Evolutionary conservation across 768 basidiomycete species (phyloP).

Genomic region (Mycena filopes): DNA sequence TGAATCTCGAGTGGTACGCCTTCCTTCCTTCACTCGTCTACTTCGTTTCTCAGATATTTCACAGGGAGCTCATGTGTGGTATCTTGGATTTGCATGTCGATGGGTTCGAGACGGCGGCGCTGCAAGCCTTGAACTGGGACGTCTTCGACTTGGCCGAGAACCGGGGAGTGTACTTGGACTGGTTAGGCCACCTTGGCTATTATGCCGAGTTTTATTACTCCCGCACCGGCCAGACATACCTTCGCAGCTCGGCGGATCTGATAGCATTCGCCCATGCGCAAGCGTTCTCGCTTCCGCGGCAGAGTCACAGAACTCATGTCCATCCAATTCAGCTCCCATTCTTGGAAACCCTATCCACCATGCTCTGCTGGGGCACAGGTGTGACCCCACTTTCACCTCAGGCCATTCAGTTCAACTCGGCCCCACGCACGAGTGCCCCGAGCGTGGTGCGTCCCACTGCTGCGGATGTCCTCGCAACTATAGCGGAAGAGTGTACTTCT

Average conservation of each 20-base stretch:
- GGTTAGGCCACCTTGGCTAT: constrained; percentile 21
- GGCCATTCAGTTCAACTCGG: background rate
- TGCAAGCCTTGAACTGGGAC: constrained; percentile 21
- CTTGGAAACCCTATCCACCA: constrained; percentile 4
- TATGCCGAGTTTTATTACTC: constrained; percentile 14
- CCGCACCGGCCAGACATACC: constrained; percentile 15
- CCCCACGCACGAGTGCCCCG: background rate
- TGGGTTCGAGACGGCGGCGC: constrained; percentile 7
- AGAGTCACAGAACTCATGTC: background rate
- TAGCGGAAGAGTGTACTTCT: constrained; percentile 16
- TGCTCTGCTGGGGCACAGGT: constrained; percentile 16
- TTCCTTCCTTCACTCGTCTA: background rate
- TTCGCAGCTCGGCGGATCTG: constrained; percentile 17
- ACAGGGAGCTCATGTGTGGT: constrained; percentile 22
- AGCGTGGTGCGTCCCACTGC: constrained; percentile 10
- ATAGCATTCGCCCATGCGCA: constrained; percentile 17
- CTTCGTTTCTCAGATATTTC: background rate
- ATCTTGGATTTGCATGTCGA: constrained; percentile 18
- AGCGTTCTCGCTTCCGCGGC: constrained; percentile 11
- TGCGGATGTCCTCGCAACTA: constrained; percentile 13
- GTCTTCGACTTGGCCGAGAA: constrained; percentile 24
- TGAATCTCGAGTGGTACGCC: constrained; percentile 14
- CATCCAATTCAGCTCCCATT: constrained; percentile 12
- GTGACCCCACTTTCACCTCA: background rate
- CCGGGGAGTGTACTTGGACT: constrained; percentile 16